phyloP scores from a whole-genome alignment of 1,284 basidiomycete species.

The Fereydounia khargensis region DNA sequence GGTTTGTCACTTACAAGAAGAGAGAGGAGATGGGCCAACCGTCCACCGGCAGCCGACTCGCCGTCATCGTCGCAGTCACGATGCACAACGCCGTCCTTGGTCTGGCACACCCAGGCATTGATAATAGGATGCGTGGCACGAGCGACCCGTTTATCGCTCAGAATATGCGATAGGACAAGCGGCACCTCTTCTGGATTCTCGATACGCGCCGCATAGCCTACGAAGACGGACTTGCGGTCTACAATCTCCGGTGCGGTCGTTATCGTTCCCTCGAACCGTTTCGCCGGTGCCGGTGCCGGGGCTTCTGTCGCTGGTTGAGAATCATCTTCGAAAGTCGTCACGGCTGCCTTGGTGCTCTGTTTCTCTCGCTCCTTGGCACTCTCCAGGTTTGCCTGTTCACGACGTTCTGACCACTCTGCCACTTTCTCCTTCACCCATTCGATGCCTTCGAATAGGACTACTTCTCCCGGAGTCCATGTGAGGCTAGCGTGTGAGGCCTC shows the following conservation, averaged over 20 bases:
- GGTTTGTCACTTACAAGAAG: constrained; percentile 45
- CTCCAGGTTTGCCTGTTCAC: constrained; percentile 1
- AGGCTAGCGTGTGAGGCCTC: too few species aligned
- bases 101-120: constrained; percentile 54
- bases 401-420: constrained; percentile 33
- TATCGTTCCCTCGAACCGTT: constrained; percentile 10
- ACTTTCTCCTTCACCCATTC: constrained; percentile 52
- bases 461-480: constrained; percentile 43
- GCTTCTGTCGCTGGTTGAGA: not conserved
- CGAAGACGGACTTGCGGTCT: constrained; percentile 56
- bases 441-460: constrained; percentile 55
- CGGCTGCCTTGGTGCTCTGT: too few species aligned
- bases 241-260: constrained; percentile 42
- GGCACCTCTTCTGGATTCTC: constrained; percentile 43
- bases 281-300: not conserved
- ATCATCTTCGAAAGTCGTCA: too few species aligned
- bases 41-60: constrained; percentile 56
- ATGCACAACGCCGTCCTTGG: constrained; percentile 39
- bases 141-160: constrained; percentile 42
- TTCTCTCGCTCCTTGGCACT: not conserved
- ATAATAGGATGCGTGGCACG: constrained; percentile 55
- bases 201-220: constrained; percentile 51
- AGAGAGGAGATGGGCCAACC: constrained; percentile 55
- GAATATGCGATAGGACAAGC: constrained; percentile 30
- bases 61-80: constrained; percentile 56